phyloP scores from a whole-genome alignment of 2,329 filamentous ascomycete species.

The Chaetomiaceae sp. region DNA sequence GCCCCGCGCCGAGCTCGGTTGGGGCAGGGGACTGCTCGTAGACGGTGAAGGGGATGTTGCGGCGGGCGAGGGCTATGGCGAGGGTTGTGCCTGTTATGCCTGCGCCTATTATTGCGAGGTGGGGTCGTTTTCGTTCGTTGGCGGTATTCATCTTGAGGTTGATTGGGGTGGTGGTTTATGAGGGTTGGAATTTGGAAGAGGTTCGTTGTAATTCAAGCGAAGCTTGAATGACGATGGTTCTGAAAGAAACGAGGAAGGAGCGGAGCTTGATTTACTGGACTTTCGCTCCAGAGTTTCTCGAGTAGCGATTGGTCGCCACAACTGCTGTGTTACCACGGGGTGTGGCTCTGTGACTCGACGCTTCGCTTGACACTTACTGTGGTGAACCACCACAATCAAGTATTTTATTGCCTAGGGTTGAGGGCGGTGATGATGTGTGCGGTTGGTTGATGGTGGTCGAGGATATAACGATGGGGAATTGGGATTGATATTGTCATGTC shows the following conservation, averaged over 20 bases:
- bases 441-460: neutral
- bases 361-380: too few species aligned
- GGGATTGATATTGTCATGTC: neutral
- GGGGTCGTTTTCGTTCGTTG: neutral
- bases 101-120: constrained; percentile 37
- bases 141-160: neutral
- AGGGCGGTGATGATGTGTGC: neutral
- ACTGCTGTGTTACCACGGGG: too few species aligned
- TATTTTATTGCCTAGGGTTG: too few species aligned
- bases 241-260: too few species aligned
- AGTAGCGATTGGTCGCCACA: too few species aligned
- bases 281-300: too few species aligned
- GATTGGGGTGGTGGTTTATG: neutral
- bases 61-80: constrained; percentile 31
- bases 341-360: too few species aligned
- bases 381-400: too few species aligned
- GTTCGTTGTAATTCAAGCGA: too few species aligned
- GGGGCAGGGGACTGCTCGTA: constrained; percentile 35
- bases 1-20: constrained; percentile 36
- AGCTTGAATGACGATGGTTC: too few species aligned
- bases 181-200: neutral
- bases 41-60: constrained; percentile 31
- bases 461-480: too few species aligned
- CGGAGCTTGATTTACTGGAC: too few species aligned
- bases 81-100: constrained; percentile 38